Base-by-base conservation (phyloP, 208 protist genomes). In the Acanthamoeba lugdunensis region DNA sequence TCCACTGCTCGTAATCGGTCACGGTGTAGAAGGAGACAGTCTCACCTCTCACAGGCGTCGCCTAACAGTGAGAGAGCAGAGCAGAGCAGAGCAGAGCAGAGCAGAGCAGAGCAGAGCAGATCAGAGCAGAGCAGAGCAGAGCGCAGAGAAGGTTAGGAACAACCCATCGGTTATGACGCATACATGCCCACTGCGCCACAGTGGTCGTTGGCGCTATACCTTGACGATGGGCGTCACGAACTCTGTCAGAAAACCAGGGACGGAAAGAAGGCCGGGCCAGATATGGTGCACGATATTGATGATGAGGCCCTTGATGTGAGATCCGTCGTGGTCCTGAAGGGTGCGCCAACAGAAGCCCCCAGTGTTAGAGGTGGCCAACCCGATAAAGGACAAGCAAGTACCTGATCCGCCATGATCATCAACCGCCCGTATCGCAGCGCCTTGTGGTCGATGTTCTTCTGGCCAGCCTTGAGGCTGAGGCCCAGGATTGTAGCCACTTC, bases 301-400 rank as follows among this genome's bases (percentile, higher is more conserved):
- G 37, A 99, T 95, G 14, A 99, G 97, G 23, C 99, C 99, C 95
- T 99, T 99, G 96, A 99, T 99, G 97, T 99, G 99, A 61, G 99
- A 37, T 37, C 33, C 33, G 99, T 99, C 4, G 99, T 99, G 25
- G 99, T 99, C 88, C 99, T 99, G 96, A 99, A 73, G 67, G 67
- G 25, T 1, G 21, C 11, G 54, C 92, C 28, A 54, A 91, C 69
- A 94, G 89, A 25, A 50, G 93, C 21, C 54, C 9, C 37, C 28
- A 92, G 89, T 65, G 54, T 23, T 28, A 67, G 37, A 58, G n/a
- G 30, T 58, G 28, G 41, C 73, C 11, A 71, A 92, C 30, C 81
- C 23, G 48, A 25, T 69, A 5, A 54, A 93, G n/a, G 11, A 54
- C 50, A 54, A 11, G 13, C 65, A 73, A 21, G 65, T 11, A 73